These are phyloP conservation scores for Heterobasidion occidentale DNA, from an alignment of 1,284 basidiomycete genomes.

Conservation along the genomic window DNA sequence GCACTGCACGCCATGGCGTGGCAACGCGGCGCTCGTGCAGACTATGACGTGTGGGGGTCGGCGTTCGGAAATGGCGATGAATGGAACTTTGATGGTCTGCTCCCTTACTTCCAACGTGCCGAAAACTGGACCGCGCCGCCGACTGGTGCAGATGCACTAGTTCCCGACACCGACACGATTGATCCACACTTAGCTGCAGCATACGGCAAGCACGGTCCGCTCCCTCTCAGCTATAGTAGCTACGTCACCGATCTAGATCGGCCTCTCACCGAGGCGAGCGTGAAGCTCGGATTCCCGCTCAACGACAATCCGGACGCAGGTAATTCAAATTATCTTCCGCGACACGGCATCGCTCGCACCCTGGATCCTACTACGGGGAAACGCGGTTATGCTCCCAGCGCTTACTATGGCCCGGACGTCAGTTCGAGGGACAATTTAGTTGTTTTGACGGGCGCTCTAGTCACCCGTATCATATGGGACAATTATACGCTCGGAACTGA, in stretches of 20 bases:
- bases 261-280: slow-evolving; percentile 7
- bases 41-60: slow-evolving; percentile 10
- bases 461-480: slow-evolving; percentile 5
- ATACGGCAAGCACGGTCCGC: slow-evolving; percentile 6
- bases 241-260: slow-evolving; percentile 9
- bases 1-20: slow-evolving; percentile 11
- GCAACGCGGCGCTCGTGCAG: slow-evolving; percentile 9
- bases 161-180: background rate
- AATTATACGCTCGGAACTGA: background rate
- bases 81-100: slow-evolving; percentile 11
- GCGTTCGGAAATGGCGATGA: slow-evolving; percentile 9
- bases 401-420: slow-evolving; percentile 5
- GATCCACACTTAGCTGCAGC: background rate
- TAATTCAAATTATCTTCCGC: slow-evolving; percentile 6
- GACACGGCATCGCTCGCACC: slow-evolving; percentile 8
- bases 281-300: slow-evolving; percentile 5
- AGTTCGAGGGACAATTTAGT: slow-evolving; percentile 1
- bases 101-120: slow-evolving; percentile 9
- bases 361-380: slow-evolving; percentile 7
- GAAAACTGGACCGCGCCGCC: slow-evolving; percentile 8
- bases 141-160: slow-evolving; percentile 1
- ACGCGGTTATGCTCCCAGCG: slow-evolving; percentile 10
- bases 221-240: slow-evolving; percentile 10
- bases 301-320: slow-evolving; percentile 11
- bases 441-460: slow-evolving; percentile 8